phyloP scores from a whole-genome alignment of 352 stramenopile species.

The Globisporangium emineosum region DNA sequence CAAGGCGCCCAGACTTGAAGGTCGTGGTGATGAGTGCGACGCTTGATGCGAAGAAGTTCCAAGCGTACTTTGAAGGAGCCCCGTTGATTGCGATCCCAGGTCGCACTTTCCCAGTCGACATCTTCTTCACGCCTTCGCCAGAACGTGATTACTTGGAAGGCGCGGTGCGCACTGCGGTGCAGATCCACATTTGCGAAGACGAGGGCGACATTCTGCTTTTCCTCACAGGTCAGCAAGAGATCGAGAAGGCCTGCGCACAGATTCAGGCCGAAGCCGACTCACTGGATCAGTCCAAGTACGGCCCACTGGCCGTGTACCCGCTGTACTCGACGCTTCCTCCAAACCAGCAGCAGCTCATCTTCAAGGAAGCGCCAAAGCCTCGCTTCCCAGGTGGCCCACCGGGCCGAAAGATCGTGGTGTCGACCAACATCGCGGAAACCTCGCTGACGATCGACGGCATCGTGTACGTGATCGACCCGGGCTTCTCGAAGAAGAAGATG shows the following conservation, averaged over 20 bases:
- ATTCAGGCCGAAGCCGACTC: conserved; percentile 87
- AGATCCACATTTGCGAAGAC: conserved; percentile 98
- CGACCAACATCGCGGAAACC: conserved; percentile 99
- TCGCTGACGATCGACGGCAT: conserved; percentile 99
- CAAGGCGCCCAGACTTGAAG: conserved; percentile 94
- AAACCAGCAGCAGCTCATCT: conserved; percentile 99
- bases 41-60: conserved; percentile 96
- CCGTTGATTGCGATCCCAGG: conserved; percentile 94
- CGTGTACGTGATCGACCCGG: conserved; percentile 99
- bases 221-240: conserved; percentile 98
- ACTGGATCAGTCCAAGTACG: conserved; percentile 94
- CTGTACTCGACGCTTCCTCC: conserved; percentile 98
- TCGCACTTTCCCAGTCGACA: conserved; percentile 97
- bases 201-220: conserved; percentile 99
- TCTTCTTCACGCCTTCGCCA: conserved; percentile 97
- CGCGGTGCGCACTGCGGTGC: conserved; percentile 75
- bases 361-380: conserved; percentile 95
- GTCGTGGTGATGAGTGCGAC: conserved; percentile 99
- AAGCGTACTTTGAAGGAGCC: conserved; percentile 93
- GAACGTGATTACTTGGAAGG: conserved; percentile 98
- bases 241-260: conserved; percentile 94
- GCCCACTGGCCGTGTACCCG: conserved; percentile 88
- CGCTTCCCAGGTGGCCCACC: conserved; percentile 80
- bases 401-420: conserved; percentile 96
- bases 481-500: conserved; percentile 99